Evolutionary conservation across 768 basidiomycete genomes (phyloP), one percentile per base, ranked within the genome.

Genomic region (Chalciporus piperatus): DNA sequence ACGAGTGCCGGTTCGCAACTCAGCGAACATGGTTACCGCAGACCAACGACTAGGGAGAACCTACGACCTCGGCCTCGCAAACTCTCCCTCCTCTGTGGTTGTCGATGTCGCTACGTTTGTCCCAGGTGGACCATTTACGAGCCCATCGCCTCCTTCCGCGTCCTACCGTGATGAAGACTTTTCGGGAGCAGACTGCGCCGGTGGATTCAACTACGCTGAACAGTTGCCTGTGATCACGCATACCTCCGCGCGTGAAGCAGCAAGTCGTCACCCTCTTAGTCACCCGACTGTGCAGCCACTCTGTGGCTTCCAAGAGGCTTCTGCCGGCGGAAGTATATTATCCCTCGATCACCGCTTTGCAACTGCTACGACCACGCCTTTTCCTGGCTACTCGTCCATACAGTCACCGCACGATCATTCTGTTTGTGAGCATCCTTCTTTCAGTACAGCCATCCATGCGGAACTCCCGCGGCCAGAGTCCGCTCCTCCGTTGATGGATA

Each of bases 321-420:
- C 48, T 60, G 55, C 51, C 50, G 56, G 46, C 50, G 56, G 46
- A 46, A 27, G 41, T 16, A 65, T 61, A 22, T 46, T 59, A 11
- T 43, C 59, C 37, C 53, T 65, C 52, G 63, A 66, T 65, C 64
- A 55, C 50, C 61, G 52, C 35, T 64, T 45, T 45, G 48, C 61
- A 41, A 37, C 51, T 56, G 51, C 19, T 22, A 47, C 56, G 50
- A 48, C 64, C 63, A 65, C 63, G 63, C 63, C 61, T 53, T 64
- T 59, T 41, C 63, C 63, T 66, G 55, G 56, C 64, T 66, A 51
- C 61, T 46, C 59, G 43, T 63, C 63, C 64, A 63, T 58, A 63
- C 63, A 64, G 56, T 64, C 63, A 48, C 61, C 59, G 48, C 63
- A 59, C 32, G 64, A 66, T 61, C 61, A 63, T 52, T 47, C 61